Percentiles rank a stretch among this genome's conserved stretches.
Evolutionary conservation across 768 basidiomycete genomes (phyloP).

Genomic region (Termitomyces heimii): DNA sequence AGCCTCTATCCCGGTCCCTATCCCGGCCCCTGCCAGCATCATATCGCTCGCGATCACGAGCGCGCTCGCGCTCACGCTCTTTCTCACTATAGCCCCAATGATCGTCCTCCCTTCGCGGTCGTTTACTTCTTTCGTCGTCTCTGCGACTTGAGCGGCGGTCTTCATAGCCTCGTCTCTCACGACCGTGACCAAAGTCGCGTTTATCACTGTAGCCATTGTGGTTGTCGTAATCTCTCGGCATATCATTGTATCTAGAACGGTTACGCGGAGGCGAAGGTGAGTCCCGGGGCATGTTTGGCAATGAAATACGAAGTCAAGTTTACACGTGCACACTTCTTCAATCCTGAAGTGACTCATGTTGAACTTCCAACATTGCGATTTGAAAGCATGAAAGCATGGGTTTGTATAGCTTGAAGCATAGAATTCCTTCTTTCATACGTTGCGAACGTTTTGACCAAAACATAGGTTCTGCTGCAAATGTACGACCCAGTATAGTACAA

Average conservation of each 20-base stretch:
- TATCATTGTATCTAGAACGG: constrained; percentile 15
- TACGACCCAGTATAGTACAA: not conserved
- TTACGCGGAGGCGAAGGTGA: constrained; percentile 15
- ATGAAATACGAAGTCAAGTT: not conserved
- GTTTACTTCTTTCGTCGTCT: constrained; percentile 4
- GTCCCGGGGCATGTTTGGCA: constrained; percentile 13
- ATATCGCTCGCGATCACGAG: constrained; percentile 39
- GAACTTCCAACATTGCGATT: not conserved
- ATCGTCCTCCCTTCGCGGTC: constrained; percentile 8
- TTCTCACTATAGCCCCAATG: constrained; percentile 17
- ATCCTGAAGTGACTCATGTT: not conserved
- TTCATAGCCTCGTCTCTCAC: constrained; percentile 7
- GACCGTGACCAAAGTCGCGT: constrained; percentile 9
- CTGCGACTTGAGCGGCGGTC: constrained; percentile 5
- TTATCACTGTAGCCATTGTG: constrained; percentile 5
- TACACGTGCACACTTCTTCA: not conserved
- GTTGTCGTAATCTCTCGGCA: not conserved
- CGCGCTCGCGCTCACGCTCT: constrained; percentile 36
- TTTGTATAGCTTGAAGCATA: not conserved
- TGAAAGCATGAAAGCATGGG: too few relatives aligned
- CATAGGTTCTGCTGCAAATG: not conserved
- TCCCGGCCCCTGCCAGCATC: constrained; percentile 22
- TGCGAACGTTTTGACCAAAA: not conserved
- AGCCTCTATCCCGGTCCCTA: constrained; percentile 23
- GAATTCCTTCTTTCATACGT: not conserved